These are phyloP conservation scores for Apostasia shenzhenica DNA, from an alignment of 106 monocot genomes.

Conservation along the genomic window DNA sequence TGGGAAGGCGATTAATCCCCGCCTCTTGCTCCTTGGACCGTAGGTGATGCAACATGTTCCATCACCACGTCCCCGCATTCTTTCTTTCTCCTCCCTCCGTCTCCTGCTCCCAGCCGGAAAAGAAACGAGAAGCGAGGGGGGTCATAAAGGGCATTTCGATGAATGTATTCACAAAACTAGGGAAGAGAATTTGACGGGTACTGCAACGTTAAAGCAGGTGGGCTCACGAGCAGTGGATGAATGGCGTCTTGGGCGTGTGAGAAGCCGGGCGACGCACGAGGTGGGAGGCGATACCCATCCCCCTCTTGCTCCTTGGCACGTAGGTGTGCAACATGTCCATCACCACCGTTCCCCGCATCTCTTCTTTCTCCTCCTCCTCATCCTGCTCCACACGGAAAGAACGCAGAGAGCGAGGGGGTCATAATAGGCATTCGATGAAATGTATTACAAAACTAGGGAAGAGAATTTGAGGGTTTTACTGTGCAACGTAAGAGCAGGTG, in stretches of 20 bases:
- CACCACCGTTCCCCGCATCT: slow-evolving; percentile 14
- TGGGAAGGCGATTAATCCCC: no score
- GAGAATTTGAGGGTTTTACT: slow-evolving; percentile 17
- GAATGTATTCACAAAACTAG: no score
- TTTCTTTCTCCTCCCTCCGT: no score
- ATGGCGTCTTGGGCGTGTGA: slow-evolving; percentile 47
- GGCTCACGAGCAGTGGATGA: slow-evolving; percentile 66
- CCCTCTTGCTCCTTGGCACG: slow-evolving; percentile 77
- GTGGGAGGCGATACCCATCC: slow-evolving; percentile 57
- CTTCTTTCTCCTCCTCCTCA: neutral
- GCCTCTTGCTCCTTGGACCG: no score
- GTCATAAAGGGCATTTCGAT: no score
- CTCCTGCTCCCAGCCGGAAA: no score
- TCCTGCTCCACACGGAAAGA: neutral
- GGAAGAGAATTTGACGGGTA: slow-evolving; percentile 4
- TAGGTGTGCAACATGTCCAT: slow-evolving; percentile 93
- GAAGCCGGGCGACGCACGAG: slow-evolving; percentile 79
- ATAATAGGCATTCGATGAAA: no score
- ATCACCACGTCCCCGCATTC: no score
- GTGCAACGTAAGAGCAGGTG: slow-evolving; percentile 97
- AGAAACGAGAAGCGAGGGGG: no score
- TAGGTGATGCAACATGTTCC: no score
- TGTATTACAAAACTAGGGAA: no score
- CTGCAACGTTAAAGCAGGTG: slow-evolving; percentile 90
- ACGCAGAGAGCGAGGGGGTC: no score